Evolutionary conservation across 2,329 filamentous ascomycete genomes (phyloP), one percentile per base, ranked within the genome.

Genomic region (Colletotrichum coccodes): DNA sequence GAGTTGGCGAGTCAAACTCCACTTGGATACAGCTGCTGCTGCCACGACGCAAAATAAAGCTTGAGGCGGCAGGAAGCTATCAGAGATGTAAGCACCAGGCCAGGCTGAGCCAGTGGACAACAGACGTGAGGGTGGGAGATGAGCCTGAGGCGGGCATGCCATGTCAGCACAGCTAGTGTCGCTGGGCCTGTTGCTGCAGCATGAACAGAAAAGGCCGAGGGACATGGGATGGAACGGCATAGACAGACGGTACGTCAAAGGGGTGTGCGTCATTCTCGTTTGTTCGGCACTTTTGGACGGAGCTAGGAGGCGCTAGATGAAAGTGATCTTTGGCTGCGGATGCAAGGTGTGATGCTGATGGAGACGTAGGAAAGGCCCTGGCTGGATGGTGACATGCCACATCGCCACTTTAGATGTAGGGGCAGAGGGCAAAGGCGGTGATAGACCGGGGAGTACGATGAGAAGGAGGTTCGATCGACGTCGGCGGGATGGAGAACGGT

Each of bases 381-480:
- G 56, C 12, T 36, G 56, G 60, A 64, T 30, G 46, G 53, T 65
- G 42, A 60, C 54, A 60, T 60, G 65, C 65, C 64, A 46, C n/a
- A 40, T 64, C 30, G 53, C 64, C 54, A 59, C 53, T 44, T 44
- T 18, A 49, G 47, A 42, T 32, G n/a, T 26, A 49, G n/a, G 36
- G 14, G 42, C 21, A 62, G 46, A 36, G 42, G 21, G 42, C 6
- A 38, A 26, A 36, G 56, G 32, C 32, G n/a, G 2, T 18, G 56
- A 21, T 26, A 46, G 30, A 47, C 40, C 6, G 30, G 46, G 53
- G 42, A n/a, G n/a, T 16, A 36, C 16, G 30, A 53, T 23, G 30
- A 34, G 32, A 30, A 34, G n/a, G n/a, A 34, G 6, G 6, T 52
- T 52, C 30, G 16, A 34, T 52, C 30, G 34, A 36, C 26, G 40